Conservation (phyloP, 2,329 filamentous ascomycete species). For the Pleomassaria siparia region DNA sequence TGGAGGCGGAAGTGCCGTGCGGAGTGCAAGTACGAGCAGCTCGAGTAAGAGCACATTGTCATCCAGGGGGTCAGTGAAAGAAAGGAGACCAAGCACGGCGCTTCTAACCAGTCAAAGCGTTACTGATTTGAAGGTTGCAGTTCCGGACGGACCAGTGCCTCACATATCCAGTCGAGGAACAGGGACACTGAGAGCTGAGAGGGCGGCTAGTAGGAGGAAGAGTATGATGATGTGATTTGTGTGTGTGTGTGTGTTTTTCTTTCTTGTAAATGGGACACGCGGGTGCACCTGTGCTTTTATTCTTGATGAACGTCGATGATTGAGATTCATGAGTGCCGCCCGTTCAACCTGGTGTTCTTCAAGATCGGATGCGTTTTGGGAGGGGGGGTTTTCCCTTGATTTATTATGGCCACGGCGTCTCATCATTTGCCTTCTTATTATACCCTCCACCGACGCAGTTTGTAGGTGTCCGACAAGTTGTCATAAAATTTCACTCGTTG, state of each 20-base stretch:
- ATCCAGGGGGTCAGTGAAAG: slow-evolving; percentile 18
- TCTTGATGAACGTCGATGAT: neutral
- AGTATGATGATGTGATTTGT: slow-evolving; percentile 45
- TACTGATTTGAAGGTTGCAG: slow-evolving; percentile 13
- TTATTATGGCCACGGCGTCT: slow-evolving; percentile 1
- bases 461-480: slow-evolving; percentile 1
- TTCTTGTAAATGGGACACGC: neutral
- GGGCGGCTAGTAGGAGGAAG: slow-evolving; percentile 44
- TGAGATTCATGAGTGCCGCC: neutral
- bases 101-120: slow-evolving; percentile 14
- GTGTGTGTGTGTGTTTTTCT: too few species aligned
- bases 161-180: slow-evolving; percentile 7
- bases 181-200: slow-evolving; percentile 31
- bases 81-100: slow-evolving; percentile 13
- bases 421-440: neutral
- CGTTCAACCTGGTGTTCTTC: neutral
- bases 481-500: neutral
- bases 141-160: slow-evolving; percentile 2
- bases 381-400: neutral
- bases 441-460: neutral
- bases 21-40: slow-evolving; percentile 17
- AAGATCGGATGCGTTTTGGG: neutral
- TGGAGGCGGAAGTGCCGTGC: slow-evolving; percentile 17
- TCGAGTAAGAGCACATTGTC: slow-evolving; percentile 20
- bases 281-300: neutral